phyloP scores from a whole-genome alignment of 768 basidiomycete species.

The Mycena floridula region DNA sequence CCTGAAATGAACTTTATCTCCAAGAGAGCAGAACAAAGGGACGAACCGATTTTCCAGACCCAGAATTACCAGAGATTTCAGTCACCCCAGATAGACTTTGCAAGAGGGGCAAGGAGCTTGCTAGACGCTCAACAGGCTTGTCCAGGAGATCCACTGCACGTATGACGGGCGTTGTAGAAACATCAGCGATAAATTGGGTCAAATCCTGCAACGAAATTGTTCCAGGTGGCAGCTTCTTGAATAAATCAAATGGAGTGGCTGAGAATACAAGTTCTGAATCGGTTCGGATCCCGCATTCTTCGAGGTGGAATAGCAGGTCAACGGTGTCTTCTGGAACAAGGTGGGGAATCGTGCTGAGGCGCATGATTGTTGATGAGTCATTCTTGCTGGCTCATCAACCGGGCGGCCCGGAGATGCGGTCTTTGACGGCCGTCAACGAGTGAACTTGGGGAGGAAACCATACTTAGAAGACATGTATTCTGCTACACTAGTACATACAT shows the following conservation, averaged over 20 bases:
- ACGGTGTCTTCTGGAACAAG: no score
- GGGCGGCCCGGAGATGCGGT: no score
- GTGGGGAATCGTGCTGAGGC: no score
- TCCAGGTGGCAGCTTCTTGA: constrained; percentile 43
- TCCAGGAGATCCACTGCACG: constrained; percentile 25
- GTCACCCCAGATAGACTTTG: constrained; percentile 51
- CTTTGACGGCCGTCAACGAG: no score
- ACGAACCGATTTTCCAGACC: constrained; percentile 66
- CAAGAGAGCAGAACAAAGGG: constrained; percentile 3
- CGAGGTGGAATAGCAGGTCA: not conserved
- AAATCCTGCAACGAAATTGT: constrained; percentile 45
- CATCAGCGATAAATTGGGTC: constrained; percentile 27
- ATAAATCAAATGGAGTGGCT: constrained; percentile 39
- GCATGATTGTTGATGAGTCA: no score
- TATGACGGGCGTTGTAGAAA: constrained; percentile 37
- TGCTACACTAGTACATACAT: no score
- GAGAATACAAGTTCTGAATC: not conserved
- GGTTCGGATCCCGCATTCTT: not conserved
- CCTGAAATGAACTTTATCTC: not conserved
- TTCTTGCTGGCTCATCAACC: no score
- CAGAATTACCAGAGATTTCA: constrained; percentile 63
- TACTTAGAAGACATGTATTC: no score
- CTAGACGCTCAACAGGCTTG: constrained; percentile 16
- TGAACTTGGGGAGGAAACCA: no score
- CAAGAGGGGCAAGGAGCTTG: constrained; percentile 38